phyloP scores from a whole-genome alignment of 345 rosid species.

The Trapa bicornis region DNA sequence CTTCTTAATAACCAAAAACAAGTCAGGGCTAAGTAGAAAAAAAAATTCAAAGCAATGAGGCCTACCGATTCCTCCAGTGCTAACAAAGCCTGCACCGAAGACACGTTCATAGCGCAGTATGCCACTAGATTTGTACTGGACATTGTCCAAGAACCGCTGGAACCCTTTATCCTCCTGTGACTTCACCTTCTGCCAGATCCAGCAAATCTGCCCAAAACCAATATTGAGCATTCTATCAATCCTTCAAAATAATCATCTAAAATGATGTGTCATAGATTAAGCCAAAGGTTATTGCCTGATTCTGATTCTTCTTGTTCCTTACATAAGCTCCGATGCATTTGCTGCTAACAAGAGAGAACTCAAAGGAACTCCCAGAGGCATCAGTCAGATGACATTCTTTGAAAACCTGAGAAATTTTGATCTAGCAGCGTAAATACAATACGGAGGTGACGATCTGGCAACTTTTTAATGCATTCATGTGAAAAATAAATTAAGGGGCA shows the following conservation, averaged over 20 bases:
- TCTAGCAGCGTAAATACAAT: background rate
- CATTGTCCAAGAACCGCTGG: constrained; percentile 90
- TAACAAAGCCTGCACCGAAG: constrained; percentile 87
- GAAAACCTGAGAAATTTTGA: constrained; percentile 40
- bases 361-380: constrained; percentile 48
- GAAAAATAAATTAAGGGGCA: background rate
- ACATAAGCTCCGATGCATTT: constrained; percentile 97
- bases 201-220: constrained; percentile 67
- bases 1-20: background rate
- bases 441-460: background rate
- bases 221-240: background rate
- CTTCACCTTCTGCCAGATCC: constrained; percentile 83
- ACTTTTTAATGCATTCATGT: background rate
- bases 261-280: constrained; percentile 1
- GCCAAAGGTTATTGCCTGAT: constrained; percentile 43
- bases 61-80: constrained; percentile 92
- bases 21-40: background rate
- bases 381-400: constrained; percentile 56
- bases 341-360: constrained; percentile 71
- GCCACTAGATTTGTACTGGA: constrained; percentile 75
- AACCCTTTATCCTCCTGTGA: constrained; percentile 70
- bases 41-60: background rate
- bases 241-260: background rate
- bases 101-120: constrained; percentile 87
- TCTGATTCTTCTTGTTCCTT: constrained; percentile 79